phyloP scores from a whole-genome alignment of 805 yeast genomes.

The Spathaspora hagerdaliae region DNA sequence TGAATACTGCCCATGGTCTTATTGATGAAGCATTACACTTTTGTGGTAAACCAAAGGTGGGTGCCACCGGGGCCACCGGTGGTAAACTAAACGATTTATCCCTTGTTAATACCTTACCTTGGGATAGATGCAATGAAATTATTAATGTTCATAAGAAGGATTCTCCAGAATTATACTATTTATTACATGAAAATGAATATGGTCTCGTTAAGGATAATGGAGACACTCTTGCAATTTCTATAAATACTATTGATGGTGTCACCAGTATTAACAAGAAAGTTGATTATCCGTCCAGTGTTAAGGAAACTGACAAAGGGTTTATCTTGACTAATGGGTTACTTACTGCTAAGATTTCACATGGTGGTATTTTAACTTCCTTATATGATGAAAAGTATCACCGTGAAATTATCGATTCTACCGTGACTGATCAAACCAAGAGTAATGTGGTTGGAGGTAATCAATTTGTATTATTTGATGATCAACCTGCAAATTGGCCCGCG shows the following conservation, averaged over 20 bases:
- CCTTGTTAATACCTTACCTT: slow-evolving; percentile 57
- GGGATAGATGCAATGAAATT: slow-evolving; percentile 50
- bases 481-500: slow-evolving; percentile 88
- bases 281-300: slow-evolving; percentile 47
- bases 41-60: slow-evolving; percentile 20
- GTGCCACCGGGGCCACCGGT: no score
- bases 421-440: slow-evolving; percentile 44
- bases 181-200: slow-evolving; percentile 8
- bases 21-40: slow-evolving; percentile 48
- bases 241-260: slow-evolving; percentile 16
- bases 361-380: slow-evolving; percentile 59
- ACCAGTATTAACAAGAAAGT: slow-evolving; percentile 12
- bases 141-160: slow-evolving; percentile 28
- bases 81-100: neutral
- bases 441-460: slow-evolving; percentile 65
- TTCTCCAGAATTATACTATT: slow-evolving; percentile 11
- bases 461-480: slow-evolving; percentile 78
- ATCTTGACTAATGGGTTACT: slow-evolving; percentile 60
- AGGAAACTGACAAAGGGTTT: slow-evolving; percentile 31
- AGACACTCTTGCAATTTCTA: slow-evolving; percentile 15
- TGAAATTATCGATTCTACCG: slow-evolving; percentile 61
- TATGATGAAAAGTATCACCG: slow-evolving; percentile 52
- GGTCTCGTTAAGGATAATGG: slow-evolving; percentile 7
- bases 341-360: slow-evolving; percentile 47
- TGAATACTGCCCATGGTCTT: slow-evolving; percentile 50